Conservation (phyloP, 805 yeast species). For the Saccharomyces cerevisiae region DNA sequence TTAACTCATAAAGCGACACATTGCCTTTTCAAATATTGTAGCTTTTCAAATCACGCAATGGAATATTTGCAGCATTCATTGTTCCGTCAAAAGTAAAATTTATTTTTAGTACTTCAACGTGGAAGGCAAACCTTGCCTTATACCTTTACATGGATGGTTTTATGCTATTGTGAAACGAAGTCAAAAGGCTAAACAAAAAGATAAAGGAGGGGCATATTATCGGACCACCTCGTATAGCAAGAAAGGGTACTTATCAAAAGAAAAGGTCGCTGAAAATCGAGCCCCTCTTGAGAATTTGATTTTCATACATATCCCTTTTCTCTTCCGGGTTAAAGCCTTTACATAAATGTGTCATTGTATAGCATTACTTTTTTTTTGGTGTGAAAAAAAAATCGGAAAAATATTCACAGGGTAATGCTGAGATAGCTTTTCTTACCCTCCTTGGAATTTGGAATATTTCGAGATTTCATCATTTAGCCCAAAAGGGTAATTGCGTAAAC, state of each 20-base stretch:
- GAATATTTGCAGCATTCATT: not conserved
- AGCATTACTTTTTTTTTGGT: not conserved
- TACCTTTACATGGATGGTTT: not conserved
- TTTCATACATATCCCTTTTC: not conserved
- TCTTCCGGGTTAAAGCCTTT: not conserved
- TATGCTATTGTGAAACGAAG: not conserved
- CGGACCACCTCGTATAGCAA: not conserved
- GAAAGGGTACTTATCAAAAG: not conserved
- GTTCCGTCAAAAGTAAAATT: not conserved
- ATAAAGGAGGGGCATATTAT: not conserved
- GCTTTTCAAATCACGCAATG: not conserved
- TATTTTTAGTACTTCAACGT: no score
- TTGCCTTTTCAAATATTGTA: not conserved
- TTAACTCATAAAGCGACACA: not conserved
- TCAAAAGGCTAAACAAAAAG: not conserved
- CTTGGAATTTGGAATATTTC: not conserved
- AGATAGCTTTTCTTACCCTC: not conserved
- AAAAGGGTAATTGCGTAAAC: slow-evolving; percentile 6
- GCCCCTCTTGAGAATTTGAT: no score
- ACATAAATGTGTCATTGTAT: not conserved
- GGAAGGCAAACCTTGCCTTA: not conserved
- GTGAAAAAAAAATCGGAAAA: not conserved
- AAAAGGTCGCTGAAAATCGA: no score
- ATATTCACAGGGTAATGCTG: not conserved
- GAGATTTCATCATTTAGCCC: slow-evolving; percentile 5